A percentile compares a stretch with the other conserved stretches of the same genome.
Evolutionary conservation across 768 basidiomycete genomes (phyloP).

Genomic region (Leccinum pellstonianum): DNA sequence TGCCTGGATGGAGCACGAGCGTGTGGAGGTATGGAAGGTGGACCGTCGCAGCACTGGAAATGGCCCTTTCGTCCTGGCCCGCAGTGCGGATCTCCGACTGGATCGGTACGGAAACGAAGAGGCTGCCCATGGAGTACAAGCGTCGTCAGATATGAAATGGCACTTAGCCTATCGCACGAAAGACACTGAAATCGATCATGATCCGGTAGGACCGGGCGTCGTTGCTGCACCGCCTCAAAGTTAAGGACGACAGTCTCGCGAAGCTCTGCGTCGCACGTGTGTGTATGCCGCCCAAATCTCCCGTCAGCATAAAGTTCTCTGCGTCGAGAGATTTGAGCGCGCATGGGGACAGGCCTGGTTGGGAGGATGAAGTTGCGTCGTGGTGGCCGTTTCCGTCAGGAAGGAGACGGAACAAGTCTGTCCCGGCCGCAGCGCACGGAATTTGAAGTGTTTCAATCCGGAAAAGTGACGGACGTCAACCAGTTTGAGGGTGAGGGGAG

Average conservation of each 20-base stretch:
- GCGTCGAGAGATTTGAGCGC: slow-evolving; percentile 29
- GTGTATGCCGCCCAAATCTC: slow-evolving; percentile 18
- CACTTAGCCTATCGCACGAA: slow-evolving; percentile 25
- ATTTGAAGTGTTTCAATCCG: slow-evolving; percentile 28
- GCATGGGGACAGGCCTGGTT: slow-evolving; percentile 9
- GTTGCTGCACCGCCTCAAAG: slow-evolving; percentile 28
- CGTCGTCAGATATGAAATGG: slow-evolving; percentile 24
- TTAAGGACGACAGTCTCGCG: slow-evolving; percentile 24
- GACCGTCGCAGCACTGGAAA: slow-evolving; percentile 6
- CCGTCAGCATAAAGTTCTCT: slow-evolving; percentile 28
- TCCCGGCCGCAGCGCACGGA: slow-evolving; percentile 31
- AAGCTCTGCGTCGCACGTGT: slow-evolving; percentile 17
- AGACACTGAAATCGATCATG: slow-evolving; percentile 29
- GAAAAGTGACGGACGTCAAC: slow-evolving; percentile 18
- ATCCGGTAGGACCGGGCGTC: slow-evolving; percentile 28
- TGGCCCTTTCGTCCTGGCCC: slow-evolving; percentile 2
- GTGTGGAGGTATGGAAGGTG: slow-evolving; percentile 30
- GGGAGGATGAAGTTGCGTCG: background rate
- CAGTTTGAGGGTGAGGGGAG: slow-evolving; percentile 30
- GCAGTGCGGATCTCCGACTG: slow-evolving; percentile 10
- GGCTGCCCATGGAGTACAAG: slow-evolving; percentile 31
- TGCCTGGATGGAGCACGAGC: slow-evolving; percentile 30
- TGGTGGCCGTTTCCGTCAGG: slow-evolving; percentile 16
- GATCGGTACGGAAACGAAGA: slow-evolving; percentile 24
- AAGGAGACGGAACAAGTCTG: slow-evolving; percentile 30